These are phyloP conservation scores for Chaetomium olivaceum DNA, from an alignment of 2,329 filamentous ascomycete species.

Conservation along the genomic window DNA sequence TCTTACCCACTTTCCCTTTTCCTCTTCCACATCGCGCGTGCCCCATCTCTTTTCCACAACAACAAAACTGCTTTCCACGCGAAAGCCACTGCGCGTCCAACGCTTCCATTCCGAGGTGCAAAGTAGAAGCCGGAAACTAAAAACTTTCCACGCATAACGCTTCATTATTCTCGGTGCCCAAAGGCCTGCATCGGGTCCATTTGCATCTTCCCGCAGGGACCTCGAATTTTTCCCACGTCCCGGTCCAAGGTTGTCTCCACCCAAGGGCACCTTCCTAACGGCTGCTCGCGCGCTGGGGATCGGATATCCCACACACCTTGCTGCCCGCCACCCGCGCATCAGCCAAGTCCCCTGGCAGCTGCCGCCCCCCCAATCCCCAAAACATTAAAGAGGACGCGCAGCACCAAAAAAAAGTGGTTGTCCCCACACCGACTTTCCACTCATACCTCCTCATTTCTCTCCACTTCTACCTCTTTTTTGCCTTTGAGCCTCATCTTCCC, in stretches of 20 bases:
- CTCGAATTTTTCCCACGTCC: constrained; percentile 29
- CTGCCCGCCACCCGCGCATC: constrained; percentile 30
- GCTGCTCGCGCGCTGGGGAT: constrained; percentile 27
- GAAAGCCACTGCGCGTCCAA: constrained; percentile 1
- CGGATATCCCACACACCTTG: constrained; percentile 23
- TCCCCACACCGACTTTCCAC: constrained; percentile 51
- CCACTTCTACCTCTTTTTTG: constrained; percentile 39
- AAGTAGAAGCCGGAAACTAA: constrained; percentile 13
- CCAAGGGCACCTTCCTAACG: constrained; percentile 28
- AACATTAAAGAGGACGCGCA: constrained; percentile 37
- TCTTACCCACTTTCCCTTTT: constrained; percentile 34
- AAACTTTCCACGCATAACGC: background rate
- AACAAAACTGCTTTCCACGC: background rate
- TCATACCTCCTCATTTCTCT: constrained; percentile 44
- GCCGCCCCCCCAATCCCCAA: constrained; percentile 20
- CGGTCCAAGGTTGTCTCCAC: constrained; percentile 26
- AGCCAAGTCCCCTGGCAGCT: constrained; percentile 32
- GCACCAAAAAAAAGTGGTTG: constrained; percentile 48
- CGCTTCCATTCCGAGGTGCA: background rate
- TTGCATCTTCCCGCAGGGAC: constrained; percentile 8
- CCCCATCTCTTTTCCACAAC: constrained; percentile 28
- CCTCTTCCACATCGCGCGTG: constrained; percentile 25
- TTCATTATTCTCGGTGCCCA: constrained; percentile 10
- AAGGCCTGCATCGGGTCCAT: constrained; percentile 17
- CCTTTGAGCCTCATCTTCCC: constrained; percentile 37